Conservation (phyloP, 169 alveolate species). For the Plasmodium coatneyi region DNA sequence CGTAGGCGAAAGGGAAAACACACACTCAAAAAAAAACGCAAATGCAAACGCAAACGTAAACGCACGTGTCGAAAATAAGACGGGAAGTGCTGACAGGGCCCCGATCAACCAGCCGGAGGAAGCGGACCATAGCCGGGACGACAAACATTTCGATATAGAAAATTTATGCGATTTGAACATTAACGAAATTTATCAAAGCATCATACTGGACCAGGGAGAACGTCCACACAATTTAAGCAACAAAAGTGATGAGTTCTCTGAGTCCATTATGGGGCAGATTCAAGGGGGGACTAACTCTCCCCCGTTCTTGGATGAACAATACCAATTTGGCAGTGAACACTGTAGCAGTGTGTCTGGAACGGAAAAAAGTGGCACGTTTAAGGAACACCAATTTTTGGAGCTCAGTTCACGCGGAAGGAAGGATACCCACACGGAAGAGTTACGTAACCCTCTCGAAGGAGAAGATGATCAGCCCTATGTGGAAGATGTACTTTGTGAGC, state of each 20-base stretch:
- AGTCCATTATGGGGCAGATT: not conserved
- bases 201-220: conserved; percentile 7
- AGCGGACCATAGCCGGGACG: not conserved
- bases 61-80: not conserved
- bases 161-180: conserved; percentile 14
- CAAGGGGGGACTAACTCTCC: not conserved
- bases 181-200: conserved; percentile 35
- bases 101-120: not conserved
- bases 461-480: not conserved
- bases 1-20: not conserved
- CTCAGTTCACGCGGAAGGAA: not conserved
- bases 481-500: not conserved
- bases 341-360: not conserved
- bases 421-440: not conserved
- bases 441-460: not conserved
- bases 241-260: not conserved
- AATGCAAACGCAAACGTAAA: not conserved
- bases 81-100: not conserved
- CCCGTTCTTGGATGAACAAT: not conserved
- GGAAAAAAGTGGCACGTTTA: not conserved
- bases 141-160: conserved; percentile 1
- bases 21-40: not conserved
- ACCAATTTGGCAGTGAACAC: not conserved
- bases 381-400: not conserved
- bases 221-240: not conserved